phyloP scores from a whole-genome alignment of 2,329 filamentous ascomycete species.

The Aspergillus awamori region DNA sequence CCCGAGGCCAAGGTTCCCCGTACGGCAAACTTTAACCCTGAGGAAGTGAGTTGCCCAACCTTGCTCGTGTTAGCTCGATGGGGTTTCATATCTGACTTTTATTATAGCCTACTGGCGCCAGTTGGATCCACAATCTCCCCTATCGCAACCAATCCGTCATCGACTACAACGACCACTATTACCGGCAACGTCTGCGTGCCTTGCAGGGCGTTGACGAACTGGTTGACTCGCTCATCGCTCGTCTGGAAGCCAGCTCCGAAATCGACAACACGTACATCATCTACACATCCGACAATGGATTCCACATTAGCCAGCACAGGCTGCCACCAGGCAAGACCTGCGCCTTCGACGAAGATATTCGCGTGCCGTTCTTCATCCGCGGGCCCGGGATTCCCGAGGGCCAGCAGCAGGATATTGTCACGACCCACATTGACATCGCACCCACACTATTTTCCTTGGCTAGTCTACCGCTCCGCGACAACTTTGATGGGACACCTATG shows the following conservation, averaged over 20 bases:
- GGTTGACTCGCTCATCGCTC: constrained; percentile 47
- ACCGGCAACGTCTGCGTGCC: constrained; percentile 52
- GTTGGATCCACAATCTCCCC: constrained; percentile 49
- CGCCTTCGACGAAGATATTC: constrained; percentile 43
- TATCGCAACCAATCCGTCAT: constrained; percentile 50
- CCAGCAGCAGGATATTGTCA: neutral
- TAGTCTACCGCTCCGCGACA: constrained; percentile 40
- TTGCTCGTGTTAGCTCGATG: too few relatives aligned
- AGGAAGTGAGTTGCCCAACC: constrained; percentile 14
- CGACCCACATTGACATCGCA: constrained; percentile 53
- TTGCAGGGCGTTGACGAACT: constrained; percentile 59
- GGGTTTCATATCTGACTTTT: too few relatives aligned
- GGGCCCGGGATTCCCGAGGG: constrained; percentile 11
- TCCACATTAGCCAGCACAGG: constrained; percentile 61
- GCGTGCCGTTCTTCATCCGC: constrained; percentile 16
- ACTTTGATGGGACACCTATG: constrained; percentile 61
- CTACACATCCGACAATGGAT: constrained; percentile 63
- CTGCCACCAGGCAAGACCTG: constrained; percentile 61
- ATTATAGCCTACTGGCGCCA: constrained; percentile 36
- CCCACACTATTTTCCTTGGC: constrained; percentile 58
- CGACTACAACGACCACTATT: constrained; percentile 56
- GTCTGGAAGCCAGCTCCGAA: constrained; percentile 44
- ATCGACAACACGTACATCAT: constrained; percentile 60
- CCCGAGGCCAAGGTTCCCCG: constrained; percentile 60
- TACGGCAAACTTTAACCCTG: constrained; percentile 63